Base-by-base conservation (phyloP, 345 rosid genomes). In the Moringa oleifera region DNA sequence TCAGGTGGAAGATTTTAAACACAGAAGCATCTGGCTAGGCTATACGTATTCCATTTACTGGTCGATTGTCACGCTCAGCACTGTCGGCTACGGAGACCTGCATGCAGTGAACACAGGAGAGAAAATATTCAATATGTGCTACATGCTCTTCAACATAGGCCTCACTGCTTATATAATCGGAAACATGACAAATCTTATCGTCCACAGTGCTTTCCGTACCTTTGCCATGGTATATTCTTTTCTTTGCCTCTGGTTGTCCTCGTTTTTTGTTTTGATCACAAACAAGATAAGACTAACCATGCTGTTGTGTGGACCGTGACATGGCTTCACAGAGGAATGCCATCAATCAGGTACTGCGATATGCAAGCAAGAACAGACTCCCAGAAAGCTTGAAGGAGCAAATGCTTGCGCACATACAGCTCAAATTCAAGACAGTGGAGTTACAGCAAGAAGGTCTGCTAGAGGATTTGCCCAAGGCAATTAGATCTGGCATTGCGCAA, bases 101-200 rank as follows among this genome's bases (percentile, higher is more conserved):
- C 89, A 83, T 53, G 88, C 97, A 0, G 75, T 88, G 4, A 90
- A 93, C 52, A 72, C 76, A 0, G 80, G 69, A 53, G 97, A 90
- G 80, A 79, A 93, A 77, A 20, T 79, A n/a, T 93, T 90, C 63
- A 90, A 84, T 63, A 80, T 83, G 83, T 20, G 80, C 31, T 90
- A 93, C 68, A 90, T 93, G 98, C 79, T 90, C 23, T 88, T 85
- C 83, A 93, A 93, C 77, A 90, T 90, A 55, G 90, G 92, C 20
- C 96, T 93, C 75, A 77, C 89, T 0, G 86, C 98, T 57, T 93
- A 90, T 61, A 75, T 90, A 51, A 93, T 90, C 18, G 97, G 96
- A 61, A 90, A 85, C 90, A 93, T 90, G 95, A 90, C 97, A 49
- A 90, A 83, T 70, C 97, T 93, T 41, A 65, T 93, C n/a, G 97